These are phyloP conservation scores for Lupinus albus DNA, from an alignment of 306 rosid species.

Conservation along the genomic window DNA sequence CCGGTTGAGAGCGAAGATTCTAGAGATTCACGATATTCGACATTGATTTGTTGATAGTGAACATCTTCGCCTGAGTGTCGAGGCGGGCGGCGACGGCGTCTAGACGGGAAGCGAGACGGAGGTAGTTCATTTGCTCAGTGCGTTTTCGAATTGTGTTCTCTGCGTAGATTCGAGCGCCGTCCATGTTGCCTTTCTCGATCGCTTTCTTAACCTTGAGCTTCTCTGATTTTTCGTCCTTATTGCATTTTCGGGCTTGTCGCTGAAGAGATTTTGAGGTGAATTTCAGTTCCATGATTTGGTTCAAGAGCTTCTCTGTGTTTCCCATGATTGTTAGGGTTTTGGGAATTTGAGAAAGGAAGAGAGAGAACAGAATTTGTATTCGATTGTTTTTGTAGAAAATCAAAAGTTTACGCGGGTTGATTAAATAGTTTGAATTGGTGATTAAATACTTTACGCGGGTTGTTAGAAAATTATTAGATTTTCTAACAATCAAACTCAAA, in stretches of 20 bases:
- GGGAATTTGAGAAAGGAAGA: slow-evolving; percentile 16
- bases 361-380: neutral
- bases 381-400: neutral
- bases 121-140: slow-evolving; percentile 95
- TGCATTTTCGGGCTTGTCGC: slow-evolving; percentile 83
- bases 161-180: slow-evolving; percentile 92
- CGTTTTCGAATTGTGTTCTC: slow-evolving; percentile 94
- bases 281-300: slow-evolving; percentile 95
- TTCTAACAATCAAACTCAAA: no score
- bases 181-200: slow-evolving; percentile 91
- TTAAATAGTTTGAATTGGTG: no score
- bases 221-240: slow-evolving; percentile 92
- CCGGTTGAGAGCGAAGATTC: slow-evolving; percentile 77
- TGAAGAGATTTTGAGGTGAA: slow-evolving; percentile 89
- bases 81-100: slow-evolving; percentile 96
- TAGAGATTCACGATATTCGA: slow-evolving; percentile 75
- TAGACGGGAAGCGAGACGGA: slow-evolving; percentile 82
- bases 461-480: no score
- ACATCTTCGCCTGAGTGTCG: slow-evolving; percentile 96
- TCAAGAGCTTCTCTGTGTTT: slow-evolving; percentile 85
- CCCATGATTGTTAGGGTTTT: slow-evolving; percentile 56
- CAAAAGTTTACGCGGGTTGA: neutral
- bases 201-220: slow-evolving; percentile 94
- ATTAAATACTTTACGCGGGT: no score
- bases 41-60: slow-evolving; percentile 87